Base-by-base conservation (phyloP, 208 protist species). In the Trypanosoma grayi region DNA sequence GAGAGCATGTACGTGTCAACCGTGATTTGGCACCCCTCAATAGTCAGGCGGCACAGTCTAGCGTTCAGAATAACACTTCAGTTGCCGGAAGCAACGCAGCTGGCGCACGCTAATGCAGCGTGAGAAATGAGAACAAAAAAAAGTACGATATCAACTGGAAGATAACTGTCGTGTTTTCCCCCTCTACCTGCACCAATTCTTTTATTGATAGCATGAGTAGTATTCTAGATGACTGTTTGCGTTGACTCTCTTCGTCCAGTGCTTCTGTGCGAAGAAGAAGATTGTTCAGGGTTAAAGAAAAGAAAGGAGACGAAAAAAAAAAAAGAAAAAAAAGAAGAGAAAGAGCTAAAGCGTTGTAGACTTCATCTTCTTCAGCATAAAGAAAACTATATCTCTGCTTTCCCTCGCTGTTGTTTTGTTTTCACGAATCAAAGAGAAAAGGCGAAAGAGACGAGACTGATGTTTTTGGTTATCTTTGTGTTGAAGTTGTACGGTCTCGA, bases 1-100 rank as follows among this genome's bases (percentile, higher is more conserved):
- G 79, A 22, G 73, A 73, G 9, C 87, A 92, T 51, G 50, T 81
- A 44, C 78, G 92, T 44, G 71, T 93, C 3, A 97, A 97, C 65
- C 83, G 85, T 41, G 92, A 97, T 66, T 71, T 80, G 53, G 62
- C 5, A 2, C 24, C 57, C 16, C 36, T 51, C 16, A 27, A 18
- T 33, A 22, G 20, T 4, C 50, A 40, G n/a, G 18, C n/a, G 14
- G 7, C 39, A 11, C n/a, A 30, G 28, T 20, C 27, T 37, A 36
- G n/a, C 11, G 16, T 20, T 52, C 4, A 57, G 22, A 33, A 20
- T 39, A 22, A 37, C 18, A 39, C 3, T 31, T 39, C 14, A 14
- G 27, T 30, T 20, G 8, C 61, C 34, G 22, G 43, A 60, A 28
- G 14, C 37, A 25, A 36, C 33, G 24, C 16, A 14, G 18, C 11